phyloP scores from a whole-genome alignment of 83 land plant genomes.

The Diphasiastrum complanatum region DNA sequence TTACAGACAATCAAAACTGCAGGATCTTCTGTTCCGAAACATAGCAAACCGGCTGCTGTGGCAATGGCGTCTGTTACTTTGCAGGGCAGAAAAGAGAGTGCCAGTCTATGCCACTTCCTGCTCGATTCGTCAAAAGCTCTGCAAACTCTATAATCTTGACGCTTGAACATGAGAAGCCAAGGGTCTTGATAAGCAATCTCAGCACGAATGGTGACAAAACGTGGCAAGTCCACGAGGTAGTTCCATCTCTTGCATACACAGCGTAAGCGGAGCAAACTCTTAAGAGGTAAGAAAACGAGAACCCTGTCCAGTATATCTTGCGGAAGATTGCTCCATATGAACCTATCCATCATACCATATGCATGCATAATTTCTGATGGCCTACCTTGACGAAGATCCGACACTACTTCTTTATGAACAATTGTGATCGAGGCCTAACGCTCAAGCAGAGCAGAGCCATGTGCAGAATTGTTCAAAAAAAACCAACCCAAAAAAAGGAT shows the following conservation, averaged over 20 bases:
- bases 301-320: conserved; percentile 38
- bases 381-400: too few species aligned
- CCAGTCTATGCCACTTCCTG: conserved; percentile 33
- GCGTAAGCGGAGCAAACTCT: conserved; percentile 29
- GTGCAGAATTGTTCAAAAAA: too few species aligned
- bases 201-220: conserved; percentile 28
- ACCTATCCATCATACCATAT: conserved; percentile 45
- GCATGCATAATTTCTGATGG: too few species aligned
- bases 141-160: conserved; percentile 15
- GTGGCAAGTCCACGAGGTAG: conserved; percentile 32
- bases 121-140: conserved; percentile 31
- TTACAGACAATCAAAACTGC: conserved; percentile 17
- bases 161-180: conserved; percentile 24
- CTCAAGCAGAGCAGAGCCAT: too few species aligned
- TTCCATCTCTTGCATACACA: conserved; percentile 44
- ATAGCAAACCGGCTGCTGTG: conserved; percentile 36
- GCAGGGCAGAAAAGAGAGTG: conserved; percentile 23
- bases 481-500: too few species aligned
- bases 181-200: neutral
- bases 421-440: too few species aligned
- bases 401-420: too few species aligned
- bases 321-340: conserved; percentile 44
- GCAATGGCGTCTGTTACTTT: conserved; percentile 19
- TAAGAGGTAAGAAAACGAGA: conserved; percentile 37
- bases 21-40: conserved; percentile 28